These are phyloP conservation scores for Candida nitratophila DNA, from an alignment of 805 yeast species.

Conservation along the genomic window DNA sequence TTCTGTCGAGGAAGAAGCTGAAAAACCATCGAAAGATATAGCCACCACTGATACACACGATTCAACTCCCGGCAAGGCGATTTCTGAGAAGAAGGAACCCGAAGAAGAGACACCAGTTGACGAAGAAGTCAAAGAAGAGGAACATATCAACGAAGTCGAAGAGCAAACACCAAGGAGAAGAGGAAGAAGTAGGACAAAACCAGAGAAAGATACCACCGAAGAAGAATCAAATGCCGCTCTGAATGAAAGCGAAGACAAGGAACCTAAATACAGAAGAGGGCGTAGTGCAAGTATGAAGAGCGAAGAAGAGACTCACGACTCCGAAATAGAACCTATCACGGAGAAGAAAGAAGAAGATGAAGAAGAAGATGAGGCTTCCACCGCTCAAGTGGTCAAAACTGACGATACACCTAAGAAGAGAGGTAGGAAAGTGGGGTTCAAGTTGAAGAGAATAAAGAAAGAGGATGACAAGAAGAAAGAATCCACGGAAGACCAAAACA, in stretches of 20 bases:
- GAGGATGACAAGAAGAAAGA: not conserved
- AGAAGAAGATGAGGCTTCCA: not conserved
- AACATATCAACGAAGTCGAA: not conserved
- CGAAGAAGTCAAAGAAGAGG: not conserved
- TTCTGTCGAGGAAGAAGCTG: no score
- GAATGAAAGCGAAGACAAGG: not conserved
- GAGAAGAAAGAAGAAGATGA: conserved; percentile 1
- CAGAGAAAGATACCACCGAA: not conserved
- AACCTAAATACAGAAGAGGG: not conserved
- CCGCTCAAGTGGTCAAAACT: not conserved
- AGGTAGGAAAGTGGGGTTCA: not conserved
- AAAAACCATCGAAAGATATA: not conserved
- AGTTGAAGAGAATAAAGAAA: not conserved
- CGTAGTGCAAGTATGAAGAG: not conserved
- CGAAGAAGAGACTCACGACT: not conserved
- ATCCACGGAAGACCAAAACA: not conserved
- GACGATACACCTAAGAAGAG: not conserved
- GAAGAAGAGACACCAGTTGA: no score
- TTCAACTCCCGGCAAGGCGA: no score
- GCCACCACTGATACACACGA: no score
- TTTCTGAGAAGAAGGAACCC: no score
- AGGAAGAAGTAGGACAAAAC: not conserved
- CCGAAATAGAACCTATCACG: not conserved
- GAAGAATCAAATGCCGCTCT: not conserved
- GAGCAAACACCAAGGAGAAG: not conserved